These are phyloP conservation scores for Suillus luteus DNA, from an alignment of 768 basidiomycete genomes.

Conservation along the genomic window DNA sequence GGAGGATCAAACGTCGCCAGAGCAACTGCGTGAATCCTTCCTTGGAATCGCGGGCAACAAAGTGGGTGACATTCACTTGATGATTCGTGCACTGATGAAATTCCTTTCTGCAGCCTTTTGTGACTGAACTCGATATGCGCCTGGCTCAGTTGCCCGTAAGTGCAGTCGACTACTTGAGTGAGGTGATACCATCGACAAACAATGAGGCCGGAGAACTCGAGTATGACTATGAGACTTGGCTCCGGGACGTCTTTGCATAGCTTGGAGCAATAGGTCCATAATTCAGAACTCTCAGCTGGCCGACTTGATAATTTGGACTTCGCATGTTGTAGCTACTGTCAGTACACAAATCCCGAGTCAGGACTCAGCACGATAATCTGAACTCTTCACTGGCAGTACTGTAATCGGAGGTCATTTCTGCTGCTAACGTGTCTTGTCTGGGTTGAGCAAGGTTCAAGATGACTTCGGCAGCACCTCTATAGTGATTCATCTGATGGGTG, in stretches of 20 bases:
- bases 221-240: constrained; percentile 83
- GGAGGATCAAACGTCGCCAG: constrained; percentile 92
- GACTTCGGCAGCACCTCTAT: not conserved
- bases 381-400: not conserved
- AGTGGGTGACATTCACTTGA: constrained; percentile 43
- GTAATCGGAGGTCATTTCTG: not conserved
- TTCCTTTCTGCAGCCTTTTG: constrained; percentile 63
- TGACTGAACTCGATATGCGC: constrained; percentile 91
- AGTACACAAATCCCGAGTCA: not conserved
- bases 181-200: constrained; percentile 68
- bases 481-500: not conserved
- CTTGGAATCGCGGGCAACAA: constrained; percentile 89
- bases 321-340: not conserved
- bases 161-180: constrained; percentile 79
- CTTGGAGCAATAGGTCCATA: not conserved
- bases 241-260: constrained; percentile 75
- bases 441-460: not conserved
- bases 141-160: constrained; percentile 76
- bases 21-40: constrained; percentile 93
- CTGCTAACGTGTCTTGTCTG: not conserved
- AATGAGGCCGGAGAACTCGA: constrained; percentile 62
- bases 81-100: constrained; percentile 2
- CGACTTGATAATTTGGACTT: not conserved
- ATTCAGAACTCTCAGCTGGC: not conserved
- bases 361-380: not conserved